phyloP scores from a whole-genome alignment of 2,329 filamentous ascomycete genomes.

The Colletotrichum lupini region DNA sequence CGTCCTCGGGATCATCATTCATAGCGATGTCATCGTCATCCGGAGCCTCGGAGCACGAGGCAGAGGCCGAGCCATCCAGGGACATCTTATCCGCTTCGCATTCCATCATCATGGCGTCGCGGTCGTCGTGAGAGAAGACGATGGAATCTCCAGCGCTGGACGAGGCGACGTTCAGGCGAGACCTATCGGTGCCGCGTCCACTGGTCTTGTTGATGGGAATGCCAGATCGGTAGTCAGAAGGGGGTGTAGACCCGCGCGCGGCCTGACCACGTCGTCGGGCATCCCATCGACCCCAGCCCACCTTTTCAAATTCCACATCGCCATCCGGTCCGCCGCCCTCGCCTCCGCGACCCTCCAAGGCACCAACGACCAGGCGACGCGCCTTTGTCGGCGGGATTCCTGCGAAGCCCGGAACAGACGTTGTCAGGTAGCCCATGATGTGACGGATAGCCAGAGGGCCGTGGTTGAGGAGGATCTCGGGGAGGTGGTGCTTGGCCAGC shows the following conservation, averaged over 20 bases:
- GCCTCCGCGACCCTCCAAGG: conserved; percentile 80
- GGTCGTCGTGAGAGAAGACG: conserved; percentile 80
- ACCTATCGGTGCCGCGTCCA: conserved; percentile 57
- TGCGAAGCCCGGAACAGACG: conserved; percentile 91
- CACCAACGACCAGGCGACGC: conserved; percentile 89
- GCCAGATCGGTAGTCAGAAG: conserved; percentile 57
- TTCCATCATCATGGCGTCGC: conserved; percentile 76
- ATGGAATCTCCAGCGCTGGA: conserved; percentile 77
- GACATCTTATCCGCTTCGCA: conserved; percentile 97
- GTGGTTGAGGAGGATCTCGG: conserved; percentile 88
- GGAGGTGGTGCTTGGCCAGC: conserved; percentile 90
- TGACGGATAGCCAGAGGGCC: conserved; percentile 94
- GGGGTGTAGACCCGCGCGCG: conserved; percentile 54
- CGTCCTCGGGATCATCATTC: conserved; percentile 83
- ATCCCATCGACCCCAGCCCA: conserved; percentile 97
- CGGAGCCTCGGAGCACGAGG: conserved; percentile 80
- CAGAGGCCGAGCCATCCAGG: conserved; percentile 75
- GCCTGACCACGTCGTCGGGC: conserved; percentile 78
- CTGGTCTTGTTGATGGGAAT: conserved; percentile 66
- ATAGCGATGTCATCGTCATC: conserved; percentile 72
- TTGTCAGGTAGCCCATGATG: conserved; percentile 94
- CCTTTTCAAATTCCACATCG: conserved; percentile 90
- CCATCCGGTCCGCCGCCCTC: conserved; percentile 72
- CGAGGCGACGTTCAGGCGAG: conserved; percentile 61
- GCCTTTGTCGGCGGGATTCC: conserved; percentile 91